Conservation (phyloP, 768 basidiomycete species). For the Boletus insuetus region DNA sequence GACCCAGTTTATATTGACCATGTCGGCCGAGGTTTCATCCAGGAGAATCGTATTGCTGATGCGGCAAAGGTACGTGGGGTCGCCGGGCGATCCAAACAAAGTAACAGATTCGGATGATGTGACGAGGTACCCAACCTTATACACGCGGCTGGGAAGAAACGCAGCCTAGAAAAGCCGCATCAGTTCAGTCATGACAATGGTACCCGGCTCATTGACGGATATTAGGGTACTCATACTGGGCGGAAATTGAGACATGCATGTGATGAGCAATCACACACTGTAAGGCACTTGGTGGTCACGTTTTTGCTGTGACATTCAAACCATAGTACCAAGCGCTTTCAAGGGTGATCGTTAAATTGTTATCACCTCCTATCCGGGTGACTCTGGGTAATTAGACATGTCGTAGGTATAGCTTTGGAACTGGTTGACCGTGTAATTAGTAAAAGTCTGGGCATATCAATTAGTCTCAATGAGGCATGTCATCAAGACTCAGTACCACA, state of each 20-base stretch:
- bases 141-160: conserved; percentile 53
- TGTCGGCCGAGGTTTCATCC: conserved; percentile 53
- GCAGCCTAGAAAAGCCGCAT: conserved; percentile 42
- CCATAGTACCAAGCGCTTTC: too few species aligned
- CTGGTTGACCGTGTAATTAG: conserved; percentile 51
- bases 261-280: background rate
- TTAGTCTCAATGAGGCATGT: background rate
- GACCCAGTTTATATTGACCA: conserved; percentile 51
- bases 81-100: conserved; percentile 21
- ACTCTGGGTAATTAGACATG: too few species aligned
- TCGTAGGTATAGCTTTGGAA: conserved; percentile 53
- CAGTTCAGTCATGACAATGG: background rate
- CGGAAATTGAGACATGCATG: background rate
- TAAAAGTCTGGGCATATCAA: conserved; percentile 39
- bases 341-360: too few species aligned
- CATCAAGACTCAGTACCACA: conserved; percentile 9
- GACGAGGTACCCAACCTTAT: conserved; percentile 54
- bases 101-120: conserved; percentile 32
- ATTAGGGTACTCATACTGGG: conserved; percentile 49
- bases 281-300: conserved; percentile 35
- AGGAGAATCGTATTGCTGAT: conserved; percentile 38
- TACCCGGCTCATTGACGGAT: conserved; percentile 41
- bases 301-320: too few species aligned
- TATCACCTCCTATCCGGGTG: too few species aligned
- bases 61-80: conserved; percentile 23